phyloP scores from a whole-genome alignment of 2,329 filamentous ascomycete genomes.

The Sordariomycetes sp. region DNA sequence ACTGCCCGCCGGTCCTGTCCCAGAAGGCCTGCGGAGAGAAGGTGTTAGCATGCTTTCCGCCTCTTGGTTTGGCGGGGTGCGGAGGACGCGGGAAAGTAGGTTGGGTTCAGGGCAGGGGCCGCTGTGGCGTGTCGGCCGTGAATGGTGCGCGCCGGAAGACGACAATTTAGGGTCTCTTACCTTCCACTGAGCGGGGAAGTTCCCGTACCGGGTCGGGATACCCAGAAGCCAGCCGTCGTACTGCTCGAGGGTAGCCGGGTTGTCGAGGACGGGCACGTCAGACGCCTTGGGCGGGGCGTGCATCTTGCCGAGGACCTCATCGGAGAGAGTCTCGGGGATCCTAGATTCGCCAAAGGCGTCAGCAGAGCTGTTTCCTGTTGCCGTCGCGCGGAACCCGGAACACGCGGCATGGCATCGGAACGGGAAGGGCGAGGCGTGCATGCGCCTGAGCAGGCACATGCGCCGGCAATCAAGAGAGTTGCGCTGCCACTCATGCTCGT shows the following conservation, averaged over 20 bases:
- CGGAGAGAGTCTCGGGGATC: constrained; percentile 73
- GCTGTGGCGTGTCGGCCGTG: not conserved
- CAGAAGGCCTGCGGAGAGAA: constrained; percentile 48
- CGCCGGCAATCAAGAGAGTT: not conserved
- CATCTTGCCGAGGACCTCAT: constrained; percentile 85
- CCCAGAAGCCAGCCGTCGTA: constrained; percentile 91
- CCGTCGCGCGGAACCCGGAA: not conserved
- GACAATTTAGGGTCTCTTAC: constrained; percentile 14
- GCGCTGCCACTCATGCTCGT: not conserved
- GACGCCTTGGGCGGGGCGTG: constrained; percentile 68
- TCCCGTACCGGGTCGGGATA: constrained; percentile 92
- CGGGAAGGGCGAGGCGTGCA: not conserved
- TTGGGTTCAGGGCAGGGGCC: not conserved
- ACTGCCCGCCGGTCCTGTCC: constrained; percentile 82
- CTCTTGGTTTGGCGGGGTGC: constrained; percentile 10
- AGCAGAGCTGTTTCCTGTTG: not conserved
- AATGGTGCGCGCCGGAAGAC: not conserved
- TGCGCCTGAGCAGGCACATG: not conserved
- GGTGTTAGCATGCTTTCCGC: not conserved
- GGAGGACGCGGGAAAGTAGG: not conserved
- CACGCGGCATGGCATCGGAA: not conserved
- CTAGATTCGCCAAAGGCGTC: constrained; percentile 22
- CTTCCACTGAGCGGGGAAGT: constrained; percentile 96
- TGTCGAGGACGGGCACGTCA: constrained; percentile 52
- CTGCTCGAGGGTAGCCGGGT: constrained; percentile 47